Evolutionary conservation across 345 rosid species (phyloP), one percentile per base, ranked within the genome.

Genomic region (Salix koriyanagi): DNA sequence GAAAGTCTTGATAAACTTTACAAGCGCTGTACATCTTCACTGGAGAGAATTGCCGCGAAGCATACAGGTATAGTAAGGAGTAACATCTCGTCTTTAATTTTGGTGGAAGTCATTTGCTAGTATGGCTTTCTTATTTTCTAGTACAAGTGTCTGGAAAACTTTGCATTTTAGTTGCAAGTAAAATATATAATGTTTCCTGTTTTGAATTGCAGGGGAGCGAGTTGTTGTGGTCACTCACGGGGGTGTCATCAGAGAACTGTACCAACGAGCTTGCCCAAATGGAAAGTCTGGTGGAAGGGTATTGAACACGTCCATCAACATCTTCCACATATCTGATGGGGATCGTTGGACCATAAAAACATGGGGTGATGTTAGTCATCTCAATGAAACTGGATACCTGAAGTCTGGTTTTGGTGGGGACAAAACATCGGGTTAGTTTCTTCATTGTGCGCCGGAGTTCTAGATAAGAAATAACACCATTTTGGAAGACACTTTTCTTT

Each of bases 381-480:
- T 92, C 39, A 80, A 83, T 56, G 83, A 76, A 80, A 81, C 88
- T 32, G 85, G 76, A 48, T 85, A 81, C 71, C 79, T 90, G 58
- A 65, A 77, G 56, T 85, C 91, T 16, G 97, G 91, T 75, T 92
- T 94, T 81, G 97, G 97, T 37, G 92, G 97, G 62, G 91, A 89
- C 77, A 81, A 77, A 88, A 85, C 86, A 77, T 90, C 94, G 74
- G 96, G 88, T 76, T 91, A 88, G 82, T 61, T 76, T 37, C 23
- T 58, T 13, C 26, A 37, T 14, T 25, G 70, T 62, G 34, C 36
- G 77, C 67, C 10, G 65, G 34, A 71, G 30, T 12, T 16, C 2
- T 34, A 34, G 41, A 32, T 36, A 42, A 34, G 52, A 6, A 41
- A 25, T 68, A 13, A 21, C 6, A 32, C 34, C 34, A 32, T 32